A percentile compares a stretch with the other conserved stretches of the same genome.
These are phyloP conservation scores for Plasmopara muralis DNA, from an alignment of 352 stramenopile genomes.

Conservation along the genomic window DNA sequence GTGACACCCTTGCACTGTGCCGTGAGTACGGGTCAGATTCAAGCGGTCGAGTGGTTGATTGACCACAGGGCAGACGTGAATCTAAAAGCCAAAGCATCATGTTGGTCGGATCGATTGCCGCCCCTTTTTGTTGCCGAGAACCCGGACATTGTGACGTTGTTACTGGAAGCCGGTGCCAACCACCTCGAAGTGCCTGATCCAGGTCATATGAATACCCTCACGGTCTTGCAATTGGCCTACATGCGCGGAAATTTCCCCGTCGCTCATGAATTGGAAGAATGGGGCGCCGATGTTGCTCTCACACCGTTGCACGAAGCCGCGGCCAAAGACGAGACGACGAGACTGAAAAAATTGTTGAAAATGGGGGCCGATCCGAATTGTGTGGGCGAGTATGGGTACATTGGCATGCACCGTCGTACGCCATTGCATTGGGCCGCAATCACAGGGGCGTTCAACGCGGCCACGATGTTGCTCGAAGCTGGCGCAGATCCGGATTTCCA, in stretches of 20 bases:
- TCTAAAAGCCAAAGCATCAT: slow-evolving; percentile 48
- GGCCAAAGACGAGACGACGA: slow-evolving; percentile 27
- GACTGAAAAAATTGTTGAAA: slow-evolving; percentile 43
- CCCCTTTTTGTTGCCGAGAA: slow-evolving; percentile 67
- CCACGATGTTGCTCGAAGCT: slow-evolving; percentile 39
- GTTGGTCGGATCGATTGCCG: slow-evolving; percentile 55
- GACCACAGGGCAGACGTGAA: slow-evolving; percentile 53
- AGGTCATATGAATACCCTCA: slow-evolving; percentile 64
- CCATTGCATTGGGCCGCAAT: slow-evolving; percentile 70
- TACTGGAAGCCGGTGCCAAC: slow-evolving; percentile 60
- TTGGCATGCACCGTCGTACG: slow-evolving; percentile 56
- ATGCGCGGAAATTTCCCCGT: slow-evolving; percentile 61
- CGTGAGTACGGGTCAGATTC: slow-evolving; percentile 52
- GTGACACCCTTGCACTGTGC: slow-evolving; percentile 65
- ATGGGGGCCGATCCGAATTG: slow-evolving; percentile 51
- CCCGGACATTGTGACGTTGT: slow-evolving; percentile 49
- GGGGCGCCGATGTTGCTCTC: slow-evolving; percentile 61
- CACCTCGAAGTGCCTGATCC: slow-evolving; percentile 61
- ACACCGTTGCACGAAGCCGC: slow-evolving; percentile 66
- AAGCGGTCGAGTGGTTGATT: slow-evolving; percentile 50
- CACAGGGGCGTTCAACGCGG: slow-evolving; percentile 36
- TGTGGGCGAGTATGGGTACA: slow-evolving; percentile 62
- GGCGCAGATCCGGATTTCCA: slow-evolving; percentile 70
- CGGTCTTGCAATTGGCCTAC: slow-evolving; percentile 58
- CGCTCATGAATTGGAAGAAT: slow-evolving; percentile 55